A percentile compares a stretch with the other conserved stretches of the same genome.
Evolutionary conservation across 2,329 filamentous ascomycete genomes (phyloP).

Genomic region (Alternaria tenuissima): DNA sequence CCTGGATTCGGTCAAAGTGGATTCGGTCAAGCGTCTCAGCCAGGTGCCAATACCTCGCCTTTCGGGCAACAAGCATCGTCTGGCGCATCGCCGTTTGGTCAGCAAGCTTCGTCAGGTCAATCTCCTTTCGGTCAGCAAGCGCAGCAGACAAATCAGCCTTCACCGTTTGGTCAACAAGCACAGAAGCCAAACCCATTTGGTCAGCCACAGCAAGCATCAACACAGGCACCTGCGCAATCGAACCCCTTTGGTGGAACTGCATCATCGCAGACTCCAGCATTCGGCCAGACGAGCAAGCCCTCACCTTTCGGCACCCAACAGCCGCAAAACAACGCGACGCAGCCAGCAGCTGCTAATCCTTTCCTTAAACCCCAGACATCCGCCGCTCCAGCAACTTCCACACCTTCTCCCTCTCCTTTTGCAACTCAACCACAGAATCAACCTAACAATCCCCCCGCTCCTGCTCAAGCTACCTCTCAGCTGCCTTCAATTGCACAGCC

Average conservation of each 20-base stretch:
- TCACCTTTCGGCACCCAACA: conserved; percentile 29
- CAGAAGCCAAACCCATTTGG: conserved; percentile 19
- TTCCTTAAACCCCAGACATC: conserved; percentile 32
- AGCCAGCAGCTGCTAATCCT: conserved; percentile 27
- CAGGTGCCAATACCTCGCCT: conserved; percentile 38
- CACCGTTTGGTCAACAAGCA: conserved; percentile 27
- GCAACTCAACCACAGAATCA: conserved; percentile 52
- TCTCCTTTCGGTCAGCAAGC: conserved; percentile 38
- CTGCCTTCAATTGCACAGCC: conserved; percentile 60
- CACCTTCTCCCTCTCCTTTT: conserved; percentile 27
- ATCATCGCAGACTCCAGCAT: conserved; percentile 31
- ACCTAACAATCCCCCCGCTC: conserved; percentile 60
- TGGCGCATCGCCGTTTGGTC: conserved; percentile 38
- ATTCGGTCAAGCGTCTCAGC: conserved; percentile 57
- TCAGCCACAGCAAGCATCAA: conserved; percentile 9
- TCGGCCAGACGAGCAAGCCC: conserved; percentile 48
- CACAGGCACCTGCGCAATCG: conserved; percentile 12
- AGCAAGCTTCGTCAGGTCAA: conserved; percentile 25
- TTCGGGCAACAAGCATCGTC: conserved; percentile 47
- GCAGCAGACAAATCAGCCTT: conserved; percentile 24
- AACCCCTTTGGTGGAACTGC: conserved; percentile 31
- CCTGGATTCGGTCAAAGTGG: conserved; percentile 48
- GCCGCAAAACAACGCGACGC: conserved; percentile 12
- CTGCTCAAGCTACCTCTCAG: conserved; percentile 7
- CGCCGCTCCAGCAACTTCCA: conserved; percentile 14